Evolutionary conservation across 148 eudicot species (phyloP).

Genomic region (Rhododendron griersonianum): DNA sequence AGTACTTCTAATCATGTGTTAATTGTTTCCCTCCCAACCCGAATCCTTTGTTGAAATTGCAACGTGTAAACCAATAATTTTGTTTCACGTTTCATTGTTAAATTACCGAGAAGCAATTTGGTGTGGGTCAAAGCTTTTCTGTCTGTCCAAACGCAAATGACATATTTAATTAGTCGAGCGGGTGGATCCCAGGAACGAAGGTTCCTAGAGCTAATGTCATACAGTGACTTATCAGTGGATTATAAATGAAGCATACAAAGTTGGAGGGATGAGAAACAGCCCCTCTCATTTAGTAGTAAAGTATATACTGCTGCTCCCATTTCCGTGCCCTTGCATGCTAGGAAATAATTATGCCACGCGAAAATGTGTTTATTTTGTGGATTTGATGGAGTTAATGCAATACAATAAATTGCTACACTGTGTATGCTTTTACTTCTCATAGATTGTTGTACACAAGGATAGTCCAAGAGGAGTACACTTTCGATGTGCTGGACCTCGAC

Average conservation of each 20-base stretch:
- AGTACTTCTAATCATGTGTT: no score
- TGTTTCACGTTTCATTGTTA: background rate
- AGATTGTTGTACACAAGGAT: constrained; percentile 16
- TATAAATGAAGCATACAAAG: background rate
- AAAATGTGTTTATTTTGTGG: background rate
- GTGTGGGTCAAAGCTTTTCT: background rate
- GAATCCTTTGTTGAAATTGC: background rate
- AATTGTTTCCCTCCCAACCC: no score
- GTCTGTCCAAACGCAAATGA: background rate
- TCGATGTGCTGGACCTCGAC: constrained; percentile 22
- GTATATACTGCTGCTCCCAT: background rate
- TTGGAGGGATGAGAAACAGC: background rate
- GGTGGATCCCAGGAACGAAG: background rate
- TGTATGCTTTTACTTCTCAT: background rate
- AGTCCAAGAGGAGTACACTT: constrained; percentile 19
- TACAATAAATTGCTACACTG: background rate
- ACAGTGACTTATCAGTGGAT: background rate
- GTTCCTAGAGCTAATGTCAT: background rate
- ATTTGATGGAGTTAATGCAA: background rate
- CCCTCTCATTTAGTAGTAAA: background rate
- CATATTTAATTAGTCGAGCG: background rate
- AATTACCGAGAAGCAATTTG: background rate
- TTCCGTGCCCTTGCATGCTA: background rate
- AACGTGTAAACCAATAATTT: background rate
- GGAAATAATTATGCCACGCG: background rate